phyloP scores from a whole-genome alignment of 306 rosid genomes.

The Pachyrhizus erosus region DNA sequence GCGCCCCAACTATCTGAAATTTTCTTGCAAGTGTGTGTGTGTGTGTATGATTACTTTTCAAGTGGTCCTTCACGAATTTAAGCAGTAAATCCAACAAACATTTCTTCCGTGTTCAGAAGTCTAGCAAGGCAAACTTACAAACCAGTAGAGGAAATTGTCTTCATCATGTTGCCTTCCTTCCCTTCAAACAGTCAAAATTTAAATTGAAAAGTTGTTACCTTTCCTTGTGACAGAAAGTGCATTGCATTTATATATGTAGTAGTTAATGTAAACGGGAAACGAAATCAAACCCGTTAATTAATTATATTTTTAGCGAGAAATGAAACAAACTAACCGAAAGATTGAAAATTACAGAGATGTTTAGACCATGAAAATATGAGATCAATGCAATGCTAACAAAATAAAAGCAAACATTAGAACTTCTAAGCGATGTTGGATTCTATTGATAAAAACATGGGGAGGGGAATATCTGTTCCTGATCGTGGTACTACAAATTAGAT shows the following conservation, averaged over 20 bases:
- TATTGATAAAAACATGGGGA: background rate
- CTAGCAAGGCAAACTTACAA: conserved; percentile 44
- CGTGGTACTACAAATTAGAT: conserved; percentile 14
- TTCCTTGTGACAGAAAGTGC: conserved; percentile 35
- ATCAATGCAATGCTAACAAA: background rate
- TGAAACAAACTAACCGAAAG: background rate
- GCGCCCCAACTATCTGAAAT: conserved; percentile 51
- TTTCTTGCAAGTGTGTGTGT: conserved; percentile 40
- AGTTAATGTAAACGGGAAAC: no score
- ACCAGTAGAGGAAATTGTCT: conserved; percentile 44
- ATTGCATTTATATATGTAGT: background rate
- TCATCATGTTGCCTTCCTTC: conserved; percentile 41
- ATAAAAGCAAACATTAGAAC: background rate
- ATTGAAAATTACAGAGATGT: background rate
- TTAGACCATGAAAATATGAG: background rate
- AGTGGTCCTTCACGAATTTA: conserved; percentile 61
- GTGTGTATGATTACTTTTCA: conserved; percentile 39
- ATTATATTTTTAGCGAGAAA: background rate
- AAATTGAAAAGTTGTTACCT: conserved; percentile 34
- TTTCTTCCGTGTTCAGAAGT: conserved; percentile 48
- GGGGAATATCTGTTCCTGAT: background rate
- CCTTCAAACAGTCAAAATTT: conserved; percentile 19
- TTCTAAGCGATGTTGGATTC: background rate
- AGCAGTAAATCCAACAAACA: conserved; percentile 50
- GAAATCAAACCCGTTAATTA: background rate